A percentile compares a stretch with the other conserved stretches of the same genome.
Evolutionary conservation across 2,329 filamentous ascomycete species (phyloP).

Genomic region (Neopestalotiopsis sp.): DNA sequence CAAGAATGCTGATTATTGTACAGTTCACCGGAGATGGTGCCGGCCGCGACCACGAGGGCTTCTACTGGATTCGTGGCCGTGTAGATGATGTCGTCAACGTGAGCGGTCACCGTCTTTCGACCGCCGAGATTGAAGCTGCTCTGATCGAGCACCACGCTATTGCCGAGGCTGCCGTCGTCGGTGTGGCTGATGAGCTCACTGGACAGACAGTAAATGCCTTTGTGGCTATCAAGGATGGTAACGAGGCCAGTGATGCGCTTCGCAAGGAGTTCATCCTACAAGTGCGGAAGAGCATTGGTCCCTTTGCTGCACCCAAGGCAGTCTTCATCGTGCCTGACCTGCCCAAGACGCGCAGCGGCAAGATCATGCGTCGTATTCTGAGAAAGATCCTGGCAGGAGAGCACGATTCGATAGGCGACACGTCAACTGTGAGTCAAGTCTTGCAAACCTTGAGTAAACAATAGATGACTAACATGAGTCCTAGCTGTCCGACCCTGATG

Average conservation of each 20-base stretch:
- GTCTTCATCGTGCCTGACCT: slow-evolving; percentile 91
- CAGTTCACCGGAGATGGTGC: slow-evolving; percentile 93
- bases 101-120: slow-evolving; percentile 92
- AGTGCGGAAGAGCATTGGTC: slow-evolving; percentile 95
- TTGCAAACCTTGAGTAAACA: too few species aligned
- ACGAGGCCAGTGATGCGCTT: slow-evolving; percentile 76
- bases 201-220: slow-evolving; percentile 98
- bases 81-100: slow-evolving; percentile 99
- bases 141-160: slow-evolving; percentile 90
- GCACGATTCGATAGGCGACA: slow-evolving; percentile 96
- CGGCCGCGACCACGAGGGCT: slow-evolving; percentile 94
- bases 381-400: slow-evolving; percentile 97
- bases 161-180: slow-evolving; percentile 94
- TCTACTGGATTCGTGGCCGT: slow-evolving; percentile 99
- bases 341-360: slow-evolving; percentile 95
- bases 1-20: slow-evolving; percentile 23
- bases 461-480: slow-evolving; percentile 20
- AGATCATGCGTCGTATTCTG: slow-evolving; percentile 98
- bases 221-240: slow-evolving; percentile 86
- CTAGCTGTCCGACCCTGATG: slow-evolving; percentile 84
- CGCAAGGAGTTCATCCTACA: slow-evolving; percentile 94
- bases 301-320: slow-evolving; percentile 94
- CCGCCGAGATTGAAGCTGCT: slow-evolving; percentile 96
- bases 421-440: slow-evolving; percentile 73
- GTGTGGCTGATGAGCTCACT: slow-evolving; percentile 89